Evolutionary conservation across 306 rosid species (phyloP), one percentile per base, ranked within the genome.

Genomic region (Oemleria cerasiformis): DNA sequence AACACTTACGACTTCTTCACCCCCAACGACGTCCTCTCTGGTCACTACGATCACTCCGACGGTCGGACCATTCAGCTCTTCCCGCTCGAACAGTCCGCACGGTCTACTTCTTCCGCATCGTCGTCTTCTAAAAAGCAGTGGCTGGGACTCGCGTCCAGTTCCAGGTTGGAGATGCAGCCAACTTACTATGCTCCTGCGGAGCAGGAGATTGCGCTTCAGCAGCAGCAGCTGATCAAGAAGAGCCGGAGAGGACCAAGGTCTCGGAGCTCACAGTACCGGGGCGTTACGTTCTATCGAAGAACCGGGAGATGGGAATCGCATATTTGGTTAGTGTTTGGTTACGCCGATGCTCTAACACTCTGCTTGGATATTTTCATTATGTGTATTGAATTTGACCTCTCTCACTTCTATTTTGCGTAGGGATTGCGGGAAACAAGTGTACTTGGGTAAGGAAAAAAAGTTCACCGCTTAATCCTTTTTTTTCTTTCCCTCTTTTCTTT

Each of bases 291-390:
- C 72, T 90, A 92, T 53, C 86, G 98, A 70, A 84, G 98, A 57
- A 92, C 98, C 5, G 98, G 98, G 41, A 65, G 98, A 78, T 92
- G 98, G 98, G 98, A 92, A 81, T 92, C 98, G 65, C 98, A 92
- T 74, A 92, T 92, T 62, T 92, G 98, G 98, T 92, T 42, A 40
- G 88, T 41, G 53, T 56, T 76, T 30, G 41, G 48, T 67, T 67
- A 49, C 73, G 13, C 17, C n/a, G 40, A 25, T 41, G 7, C n/a
- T 0, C 23, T 6, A 59, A 6, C 30, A 12, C 30, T 51, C 21
- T 42, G 36, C 15, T 65, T 43, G 69, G 75, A 43, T 42, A 42
- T 23, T 6, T 20, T 17, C 48, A 19, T 40, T 64, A 25, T 25
- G 41, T 50, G 14, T 5, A 15, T 36, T 68, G 25, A n/a, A 19